Evolutionary conservation across 2,329 filamentous ascomycete genomes (phyloP), one percentile per base, ranked within the genome.

Genomic region (Dryadomyces quercivorus): DNA sequence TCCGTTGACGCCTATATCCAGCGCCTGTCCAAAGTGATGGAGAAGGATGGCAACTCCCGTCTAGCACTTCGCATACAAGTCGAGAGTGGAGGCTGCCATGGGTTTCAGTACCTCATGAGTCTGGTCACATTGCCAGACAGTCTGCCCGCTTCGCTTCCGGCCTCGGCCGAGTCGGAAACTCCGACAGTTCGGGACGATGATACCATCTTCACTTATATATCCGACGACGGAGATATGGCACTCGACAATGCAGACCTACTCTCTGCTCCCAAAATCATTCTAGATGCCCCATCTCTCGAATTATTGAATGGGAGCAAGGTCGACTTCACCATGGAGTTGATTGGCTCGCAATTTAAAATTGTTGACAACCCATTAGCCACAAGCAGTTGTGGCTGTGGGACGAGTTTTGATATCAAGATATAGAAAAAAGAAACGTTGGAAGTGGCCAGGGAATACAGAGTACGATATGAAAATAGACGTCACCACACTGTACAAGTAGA

Each of bases 61-160:
- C 80, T 95, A 36, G 88, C 90, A 22, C 78, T 98, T n/a, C 87
- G 92, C 52, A 87, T 98, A 60, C 85, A 87, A 58, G 91, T 98
- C 56, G 90, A 95, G 65, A 89, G 86, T 55, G 93, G 93, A 59
- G 93, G 93, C 55, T 98, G 93, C 68, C 93, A 98, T 70, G 93
- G 93, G 51, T 98, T 98, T 69, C 93, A 98, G 67, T 98, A 98
- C 66, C 73, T 95, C 49, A 95, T 98, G 88, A 88, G 84, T 16
- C 77, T 97, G 4, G 85, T 88, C 2, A 81, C 79, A 0, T 70
- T 85, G 1, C 81, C 81, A 0, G 56, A 66, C 1, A 55, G 61
- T 0, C 58, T 69, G 1, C 62, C 65, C 1, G 13, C 57, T 13
- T 43, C 54, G 16, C 40, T 15, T 8, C 49, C 65, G 6, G 65